A percentile compares a stretch with the other conserved stretches of the same genome.
Evolutionary conservation across 108 stramenopile species (phyloP).

Genomic region (Mayamaea pseudoterrestris): DNA sequence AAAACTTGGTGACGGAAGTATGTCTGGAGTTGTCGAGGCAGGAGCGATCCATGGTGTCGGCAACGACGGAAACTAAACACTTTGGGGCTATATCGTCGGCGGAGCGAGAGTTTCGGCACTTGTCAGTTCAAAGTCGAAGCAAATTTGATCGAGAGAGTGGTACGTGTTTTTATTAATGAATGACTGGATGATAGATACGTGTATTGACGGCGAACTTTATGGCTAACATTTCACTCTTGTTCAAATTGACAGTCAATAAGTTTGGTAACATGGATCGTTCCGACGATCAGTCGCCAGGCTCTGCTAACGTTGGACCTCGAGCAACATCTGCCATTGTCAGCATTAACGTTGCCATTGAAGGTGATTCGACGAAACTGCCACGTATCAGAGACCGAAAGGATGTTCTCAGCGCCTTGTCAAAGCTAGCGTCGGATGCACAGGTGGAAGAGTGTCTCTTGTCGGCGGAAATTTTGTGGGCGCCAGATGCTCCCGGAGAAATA

Average conservation of each 20-base stretch:
- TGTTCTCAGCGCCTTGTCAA: conserved; percentile 30
- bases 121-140: conserved; percentile 34
- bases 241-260: conserved; percentile 13
- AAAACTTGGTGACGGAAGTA: conserved; percentile 31
- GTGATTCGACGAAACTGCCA: conserved; percentile 30
- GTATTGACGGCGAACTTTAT: neutral
- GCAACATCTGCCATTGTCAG: conserved; percentile 52
- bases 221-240: neutral
- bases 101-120: conserved; percentile 27
- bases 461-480: conserved; percentile 52
- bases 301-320: conserved; percentile 3
- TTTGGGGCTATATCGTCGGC: conserved; percentile 22
- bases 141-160: conserved; percentile 52
- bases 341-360: conserved; percentile 42
- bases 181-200: too few species aligned
- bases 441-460: conserved; percentile 39
- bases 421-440: conserved; percentile 39
- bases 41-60: conserved; percentile 34
- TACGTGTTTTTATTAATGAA: conserved; percentile 9
- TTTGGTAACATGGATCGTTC: conserved; percentile 35
- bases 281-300: neutral
- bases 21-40: conserved; percentile 48
- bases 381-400: conserved; percentile 17
- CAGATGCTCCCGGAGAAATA: conserved; percentile 24
- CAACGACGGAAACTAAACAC: conserved; percentile 24